A percentile compares a stretch with the other conserved stretches of the same genome.
Evolutionary conservation across 495 filamentous ascomycete species (phyloP).

Genomic region (Jackrogersella minutella): DNA sequence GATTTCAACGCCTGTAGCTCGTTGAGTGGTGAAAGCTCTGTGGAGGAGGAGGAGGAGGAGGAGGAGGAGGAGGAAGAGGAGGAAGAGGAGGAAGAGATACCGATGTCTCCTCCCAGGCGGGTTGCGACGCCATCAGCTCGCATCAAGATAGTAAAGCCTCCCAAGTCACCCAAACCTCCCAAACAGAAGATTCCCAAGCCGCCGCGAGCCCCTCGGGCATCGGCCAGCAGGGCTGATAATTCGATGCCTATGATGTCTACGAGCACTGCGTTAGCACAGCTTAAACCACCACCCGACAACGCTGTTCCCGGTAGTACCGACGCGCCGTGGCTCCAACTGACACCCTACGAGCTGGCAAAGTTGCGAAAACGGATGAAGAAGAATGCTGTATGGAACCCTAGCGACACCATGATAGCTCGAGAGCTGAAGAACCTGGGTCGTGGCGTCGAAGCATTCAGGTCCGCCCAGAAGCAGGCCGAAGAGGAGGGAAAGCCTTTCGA

Average conservation of each 20-base stretch:
- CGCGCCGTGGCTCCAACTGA: slow-evolving; percentile 89
- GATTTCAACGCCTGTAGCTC: slow-evolving; percentile 60
- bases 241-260: slow-evolving; percentile 70
- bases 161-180: slow-evolving; percentile 50
- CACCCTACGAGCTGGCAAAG: slow-evolving; percentile 87
- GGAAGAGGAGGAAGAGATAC: slow-evolving; percentile 42
- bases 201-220: slow-evolving; percentile 54
- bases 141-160: slow-evolving; percentile 53
- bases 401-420: slow-evolving; percentile 93
- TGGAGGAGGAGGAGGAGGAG: slow-evolving; percentile 46
- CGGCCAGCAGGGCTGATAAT: slow-evolving; percentile 43
- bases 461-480: slow-evolving; percentile 72
- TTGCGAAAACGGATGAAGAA: slow-evolving; percentile 98
- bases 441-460: slow-evolving; percentile 76
- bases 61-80: slow-evolving; percentile 44
- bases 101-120: slow-evolving; percentile 41
- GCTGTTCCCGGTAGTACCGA: slow-evolving; percentile 77
- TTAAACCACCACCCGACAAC: slow-evolving; percentile 80
- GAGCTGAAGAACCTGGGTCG: slow-evolving; percentile 81
- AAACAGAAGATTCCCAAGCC: slow-evolving; percentile 52
- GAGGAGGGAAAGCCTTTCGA: slow-evolving; percentile 71
- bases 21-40: slow-evolving; percentile 53
- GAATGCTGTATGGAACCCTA: slow-evolving; percentile 94
- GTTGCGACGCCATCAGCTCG: slow-evolving; percentile 47
- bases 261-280: slow-evolving; percentile 78